Conservation (phyloP, 305 asterid genomes). For the Nicotiana rustica region DNA sequence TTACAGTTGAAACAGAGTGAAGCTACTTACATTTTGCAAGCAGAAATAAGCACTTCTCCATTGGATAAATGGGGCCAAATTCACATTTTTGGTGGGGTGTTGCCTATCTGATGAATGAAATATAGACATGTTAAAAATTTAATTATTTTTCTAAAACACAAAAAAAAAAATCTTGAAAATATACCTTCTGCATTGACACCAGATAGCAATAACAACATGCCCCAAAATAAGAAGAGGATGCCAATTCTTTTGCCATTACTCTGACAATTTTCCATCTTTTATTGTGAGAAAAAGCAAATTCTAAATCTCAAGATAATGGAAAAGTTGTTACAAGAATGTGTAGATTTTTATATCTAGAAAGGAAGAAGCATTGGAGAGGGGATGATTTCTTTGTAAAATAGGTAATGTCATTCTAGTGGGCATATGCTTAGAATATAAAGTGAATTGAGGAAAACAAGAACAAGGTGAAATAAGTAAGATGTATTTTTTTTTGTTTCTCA, state of each 20-base stretch:
- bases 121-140: not conserved
- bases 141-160: not conserved
- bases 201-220: conserved; percentile 28
- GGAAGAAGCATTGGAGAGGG: not conserved
- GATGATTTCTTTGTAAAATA: not conserved
- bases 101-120: conserved; percentile 46
- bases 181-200: conserved; percentile 35
- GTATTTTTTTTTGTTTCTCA: no score
- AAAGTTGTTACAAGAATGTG: not conserved
- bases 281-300: not conserved
- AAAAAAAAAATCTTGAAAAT: not conserved
- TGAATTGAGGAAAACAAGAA: conserved; percentile 34
- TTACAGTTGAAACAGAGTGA: not conserved
- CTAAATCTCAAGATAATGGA: conserved; percentile 19
- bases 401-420: conserved; percentile 8
- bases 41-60: conserved; percentile 66
- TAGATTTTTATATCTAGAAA: conserved; percentile 15
- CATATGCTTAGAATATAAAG: conserved; percentile 32
- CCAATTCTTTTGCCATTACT: not conserved
- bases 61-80: conserved; percentile 52
- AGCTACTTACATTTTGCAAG: conserved; percentile 45
- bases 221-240: not conserved
- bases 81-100: conserved; percentile 52
- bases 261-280: conserved; percentile 31
- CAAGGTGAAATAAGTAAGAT: not conserved